These are phyloP conservation scores for Hippophae tibetana DNA, from an alignment of 306 rosid genomes.

Conservation along the genomic window DNA sequence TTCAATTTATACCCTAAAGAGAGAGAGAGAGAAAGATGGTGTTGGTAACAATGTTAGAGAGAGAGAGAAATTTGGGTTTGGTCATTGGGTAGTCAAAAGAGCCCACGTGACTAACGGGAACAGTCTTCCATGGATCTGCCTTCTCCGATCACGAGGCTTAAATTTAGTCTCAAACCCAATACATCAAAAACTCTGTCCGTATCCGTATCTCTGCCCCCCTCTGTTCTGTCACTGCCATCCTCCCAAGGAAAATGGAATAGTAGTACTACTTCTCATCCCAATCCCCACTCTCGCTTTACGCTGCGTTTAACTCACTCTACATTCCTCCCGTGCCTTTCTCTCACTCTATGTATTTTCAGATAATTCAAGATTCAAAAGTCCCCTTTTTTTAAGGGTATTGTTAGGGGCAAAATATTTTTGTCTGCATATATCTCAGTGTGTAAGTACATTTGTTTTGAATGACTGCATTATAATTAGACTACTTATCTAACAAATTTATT, in stretches of 20 bases:
- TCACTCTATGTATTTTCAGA: neutral
- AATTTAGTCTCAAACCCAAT: conserved; percentile 35
- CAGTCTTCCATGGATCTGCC: conserved; percentile 94
- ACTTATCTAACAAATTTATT: too few species aligned
- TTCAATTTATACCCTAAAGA: conserved; percentile 34
- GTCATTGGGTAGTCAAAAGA: conserved; percentile 77
- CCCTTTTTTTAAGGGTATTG: neutral
- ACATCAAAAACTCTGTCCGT: conserved; percentile 83
- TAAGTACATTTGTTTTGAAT: too few species aligned
- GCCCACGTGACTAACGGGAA: conserved; percentile 88
- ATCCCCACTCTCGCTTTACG: conserved; percentile 22
- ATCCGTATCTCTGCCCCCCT: conserved; percentile 54
- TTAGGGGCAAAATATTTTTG: too few species aligned
- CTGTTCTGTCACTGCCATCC: conserved; percentile 60
- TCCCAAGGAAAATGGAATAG: conserved; percentile 81
- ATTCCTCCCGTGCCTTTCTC: neutral
- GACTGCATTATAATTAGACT: too few species aligned
- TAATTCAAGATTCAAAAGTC: neutral
- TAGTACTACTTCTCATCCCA: conserved; percentile 12
- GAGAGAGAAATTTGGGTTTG: conserved; percentile 7
- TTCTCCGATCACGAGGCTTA: conserved; percentile 99
- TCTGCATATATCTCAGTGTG: too few species aligned
- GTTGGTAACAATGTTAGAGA: conserved; percentile 4
- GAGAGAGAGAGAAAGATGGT: conserved; percentile 19
- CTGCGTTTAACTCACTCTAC: conserved; percentile 6